Evolutionary conservation across 2,329 filamentous ascomycete genomes (phyloP), one percentile per base, ranked within the genome.

Genomic region (Alternaria sp.): DNA sequence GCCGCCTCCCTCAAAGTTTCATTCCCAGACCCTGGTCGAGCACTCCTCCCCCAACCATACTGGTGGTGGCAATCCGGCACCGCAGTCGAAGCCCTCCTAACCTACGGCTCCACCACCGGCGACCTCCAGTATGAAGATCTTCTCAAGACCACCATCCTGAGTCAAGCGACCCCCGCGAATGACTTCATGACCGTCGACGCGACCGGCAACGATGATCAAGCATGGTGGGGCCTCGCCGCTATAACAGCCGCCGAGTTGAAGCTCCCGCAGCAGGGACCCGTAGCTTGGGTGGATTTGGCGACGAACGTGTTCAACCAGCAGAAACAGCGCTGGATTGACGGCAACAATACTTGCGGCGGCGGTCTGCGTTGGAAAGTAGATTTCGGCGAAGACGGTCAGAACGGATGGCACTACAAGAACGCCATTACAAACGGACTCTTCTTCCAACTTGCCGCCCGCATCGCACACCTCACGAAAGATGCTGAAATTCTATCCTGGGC

Each of bases 351-450:
- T 2, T 96, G 93, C 73, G 84, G 84, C 30, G 93, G 92, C 54
- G 93, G 92, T 5, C 61, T 77, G 59, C 71, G 72, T 46, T 94
- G 91, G 91, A 93, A 96, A 81, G 93, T 96, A 68, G 93, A 89
- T 75, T 79, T 40, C 36, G 36, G 85, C 2, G 87, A 85, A 67
- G 93, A 96, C 74, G 65, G 66, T 4, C 63, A 57, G 36, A 89
- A 89, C 66, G 93, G 93, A 9, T 89, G 92, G 74, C 85, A 88
- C 70, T 95, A 96, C 85, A 95, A 93, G 79, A 93, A 94, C 80
- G 85, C 88, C 17, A 87, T 93, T 68, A 88, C 89, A 59, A 95
- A 95, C 77, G 92, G 91, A 17, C 88, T 89, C 5, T 89, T 96
- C 77, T 93, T 96, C 80, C 90, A 94, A 76, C 85, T 96, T 32